These are phyloP conservation scores for Chalara sp. DNA, from an alignment of 2,329 filamentous ascomycete species.

Conservation along the genomic window DNA sequence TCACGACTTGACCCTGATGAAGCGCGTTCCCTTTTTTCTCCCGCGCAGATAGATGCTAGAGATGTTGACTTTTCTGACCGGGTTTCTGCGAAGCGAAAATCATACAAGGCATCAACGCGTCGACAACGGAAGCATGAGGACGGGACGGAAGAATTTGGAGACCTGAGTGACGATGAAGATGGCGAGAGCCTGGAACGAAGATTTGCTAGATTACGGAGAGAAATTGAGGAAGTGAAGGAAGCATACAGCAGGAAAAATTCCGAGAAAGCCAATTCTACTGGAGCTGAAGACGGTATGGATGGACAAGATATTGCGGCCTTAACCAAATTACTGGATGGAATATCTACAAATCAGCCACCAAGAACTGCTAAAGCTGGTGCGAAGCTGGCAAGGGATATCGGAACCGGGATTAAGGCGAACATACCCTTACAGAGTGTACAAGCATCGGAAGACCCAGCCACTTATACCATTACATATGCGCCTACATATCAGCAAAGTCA, in stretches of 20 bases:
- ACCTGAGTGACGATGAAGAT: slow-evolving; percentile 69
- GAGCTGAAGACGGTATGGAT: slow-evolving; percentile 27
- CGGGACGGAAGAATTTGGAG: slow-evolving; percentile 61
- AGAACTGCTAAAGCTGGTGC: slow-evolving; percentile 10
- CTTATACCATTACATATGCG: slow-evolving; percentile 59
- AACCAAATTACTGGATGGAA: slow-evolving; percentile 63
- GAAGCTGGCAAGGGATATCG: slow-evolving; percentile 24
- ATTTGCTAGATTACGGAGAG: slow-evolving; percentile 74
- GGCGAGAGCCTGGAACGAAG: slow-evolving; percentile 71
- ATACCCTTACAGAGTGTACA: slow-evolving; percentile 17
- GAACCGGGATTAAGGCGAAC: slow-evolving; percentile 21
- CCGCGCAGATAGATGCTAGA: slow-evolving; percentile 66
- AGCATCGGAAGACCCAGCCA: slow-evolving; percentile 32
- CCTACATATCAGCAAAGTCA: slow-evolving; percentile 61
- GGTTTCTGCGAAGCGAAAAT: slow-evolving; percentile 73
- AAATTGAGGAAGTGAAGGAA: slow-evolving; percentile 65
- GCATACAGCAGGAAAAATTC: slow-evolving; percentile 51
- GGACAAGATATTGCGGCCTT: slow-evolving; percentile 59
- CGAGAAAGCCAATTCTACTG: slow-evolving; percentile 35
- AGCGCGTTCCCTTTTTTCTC: slow-evolving; percentile 74
- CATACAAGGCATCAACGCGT: slow-evolving; percentile 70
- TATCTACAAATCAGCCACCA: slow-evolving; percentile 35
- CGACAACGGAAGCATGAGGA: slow-evolving; percentile 56
- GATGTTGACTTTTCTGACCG: slow-evolving; percentile 87
- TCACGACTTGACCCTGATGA: slow-evolving; percentile 69